Evolutionary conservation across 2,329 filamentous ascomycete species (phyloP).

Genomic region (Aspergillus quadricinctus): DNA sequence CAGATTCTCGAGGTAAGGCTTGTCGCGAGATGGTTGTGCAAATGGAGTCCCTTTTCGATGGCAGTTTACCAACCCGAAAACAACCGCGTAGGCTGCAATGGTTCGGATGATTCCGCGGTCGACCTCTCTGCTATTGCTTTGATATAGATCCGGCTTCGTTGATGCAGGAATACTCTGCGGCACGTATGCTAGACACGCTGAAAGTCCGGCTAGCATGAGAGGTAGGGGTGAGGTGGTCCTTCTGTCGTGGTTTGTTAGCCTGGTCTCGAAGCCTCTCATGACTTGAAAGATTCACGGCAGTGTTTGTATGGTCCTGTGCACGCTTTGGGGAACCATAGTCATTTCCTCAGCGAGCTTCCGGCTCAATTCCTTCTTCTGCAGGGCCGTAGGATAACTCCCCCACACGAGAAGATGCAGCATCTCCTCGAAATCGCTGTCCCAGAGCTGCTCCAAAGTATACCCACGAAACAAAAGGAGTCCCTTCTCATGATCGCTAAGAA

Average conservation of each 20-base stretch:
- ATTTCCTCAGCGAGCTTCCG: constrained; percentile 18
- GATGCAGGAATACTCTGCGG: constrained; percentile 20
- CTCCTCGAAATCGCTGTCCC: constrained; percentile 29
- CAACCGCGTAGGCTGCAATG: constrained; percentile 22
- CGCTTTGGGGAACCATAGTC: constrained; percentile 17
- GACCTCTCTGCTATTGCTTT: constrained; percentile 12
- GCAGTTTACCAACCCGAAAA: constrained; percentile 22
- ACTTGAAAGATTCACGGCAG: constrained; percentile 20
- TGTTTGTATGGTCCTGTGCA: constrained; percentile 18
- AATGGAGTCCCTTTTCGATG: constrained; percentile 22
- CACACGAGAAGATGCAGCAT: constrained; percentile 30
- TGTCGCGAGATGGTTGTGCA: constrained; percentile 27
- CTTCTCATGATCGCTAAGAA: constrained; percentile 23
- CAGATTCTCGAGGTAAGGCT: constrained; percentile 54
- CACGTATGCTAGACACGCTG: constrained; percentile 22
- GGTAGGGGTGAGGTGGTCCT: constrained; percentile 18
- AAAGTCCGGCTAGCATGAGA: constrained; percentile 26
- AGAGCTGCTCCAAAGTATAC: constrained; percentile 26
- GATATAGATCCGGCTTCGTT: constrained; percentile 19
- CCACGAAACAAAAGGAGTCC: constrained; percentile 27
- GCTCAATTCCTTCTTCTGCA: constrained; percentile 16
- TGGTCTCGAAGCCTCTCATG: background rate
- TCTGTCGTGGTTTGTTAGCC: constrained; percentile 6
- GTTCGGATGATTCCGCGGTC: constrained; percentile 23
- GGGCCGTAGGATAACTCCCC: constrained; percentile 21